phyloP scores from a whole-genome alignment of 768 basidiomycete species.

The Amanita brunnescens region DNA sequence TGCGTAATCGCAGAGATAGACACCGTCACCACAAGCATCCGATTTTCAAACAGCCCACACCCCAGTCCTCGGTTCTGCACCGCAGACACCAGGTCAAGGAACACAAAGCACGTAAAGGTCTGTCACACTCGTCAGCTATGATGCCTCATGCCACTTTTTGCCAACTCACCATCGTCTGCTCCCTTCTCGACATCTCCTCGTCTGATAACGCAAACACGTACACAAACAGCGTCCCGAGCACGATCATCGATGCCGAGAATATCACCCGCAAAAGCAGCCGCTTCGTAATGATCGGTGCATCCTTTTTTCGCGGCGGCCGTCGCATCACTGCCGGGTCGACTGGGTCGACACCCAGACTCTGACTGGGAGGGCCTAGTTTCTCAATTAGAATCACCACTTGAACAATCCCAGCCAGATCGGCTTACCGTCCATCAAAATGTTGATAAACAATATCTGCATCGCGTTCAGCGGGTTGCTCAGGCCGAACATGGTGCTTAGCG shows the following conservation, averaged over 20 bases:
- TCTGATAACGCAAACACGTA: conserved; percentile 81
- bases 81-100: conserved; percentile 93
- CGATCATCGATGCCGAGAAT: conserved; percentile 92
- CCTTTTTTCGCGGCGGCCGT: conserved; percentile 85
- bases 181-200: conserved; percentile 72
- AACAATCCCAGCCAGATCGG: conserved; percentile 6
- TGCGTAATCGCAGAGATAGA: conserved; percentile 79
- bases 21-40: conserved; percentile 85
- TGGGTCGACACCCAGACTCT: conserved; percentile 94
- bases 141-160: too few relatives aligned
- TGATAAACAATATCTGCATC: conserved; percentile 99
- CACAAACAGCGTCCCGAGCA: conserved; percentile 79
- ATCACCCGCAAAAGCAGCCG: conserved; percentile 70
- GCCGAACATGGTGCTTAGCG: conserved; percentile 83
- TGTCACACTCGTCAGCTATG: conserved; percentile 21
- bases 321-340: conserved; percentile 92
- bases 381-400: not conserved
- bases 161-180: conserved; percentile 95
- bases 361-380: conserved; percentile 76
- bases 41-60: conserved; percentile 77
- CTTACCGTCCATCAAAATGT: conserved; percentile 95
- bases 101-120: conserved; percentile 97
- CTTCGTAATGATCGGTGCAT: conserved; percentile 77
- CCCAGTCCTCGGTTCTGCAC: conserved; percentile 89
- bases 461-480: conserved; percentile 91